Percentiles rank a stretch among this genome's conserved stretches.
phyloP scores from a whole-genome alignment of 2,329 filamentous ascomycete species.

The Gyromitra esculenta region DNA sequence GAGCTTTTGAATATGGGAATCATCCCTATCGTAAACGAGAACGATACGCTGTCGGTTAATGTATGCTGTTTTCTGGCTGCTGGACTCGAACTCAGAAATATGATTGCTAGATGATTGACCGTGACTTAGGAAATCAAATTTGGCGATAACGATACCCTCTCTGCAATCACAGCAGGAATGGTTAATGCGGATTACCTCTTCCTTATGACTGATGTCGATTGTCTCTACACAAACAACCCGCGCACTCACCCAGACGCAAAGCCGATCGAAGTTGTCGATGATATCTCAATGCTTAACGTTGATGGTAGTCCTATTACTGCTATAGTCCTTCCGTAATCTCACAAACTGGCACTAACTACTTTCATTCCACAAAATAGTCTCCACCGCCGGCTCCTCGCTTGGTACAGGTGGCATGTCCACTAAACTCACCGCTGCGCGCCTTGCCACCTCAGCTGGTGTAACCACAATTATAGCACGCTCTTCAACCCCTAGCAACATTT shows the following conservation, averaged over 20 bases:
- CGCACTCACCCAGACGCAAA: conserved; percentile 83
- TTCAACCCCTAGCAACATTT: conserved; percentile 91
- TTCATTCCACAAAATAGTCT: conserved; percentile 67
- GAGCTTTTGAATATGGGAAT: conserved; percentile 94
- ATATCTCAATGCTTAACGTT: conserved; percentile 82
- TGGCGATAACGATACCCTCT: conserved; percentile 97
- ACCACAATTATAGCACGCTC: conserved; percentile 95
- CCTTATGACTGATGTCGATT: conserved; percentile 98
- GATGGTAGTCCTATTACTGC: conserved; percentile 68
- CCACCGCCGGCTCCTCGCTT: conserved; percentile 83
- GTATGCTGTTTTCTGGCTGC: conserved; percentile 59
- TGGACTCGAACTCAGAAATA: conserved; percentile 54
- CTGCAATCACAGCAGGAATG: conserved; percentile 96
- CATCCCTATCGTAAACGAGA: conserved; percentile 98
- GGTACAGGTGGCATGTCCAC: conserved; percentile 98
- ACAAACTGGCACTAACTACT: conserved; percentile 1
- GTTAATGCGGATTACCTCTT: conserved; percentile 96
- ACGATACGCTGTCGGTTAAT: conserved; percentile 93
- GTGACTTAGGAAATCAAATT: conserved; percentile 85
- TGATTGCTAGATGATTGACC: conserved; percentile 8
- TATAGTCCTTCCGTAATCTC: neutral
- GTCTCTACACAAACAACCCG: conserved; percentile 95
- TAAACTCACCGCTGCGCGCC: conserved; percentile 90
- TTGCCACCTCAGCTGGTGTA: conserved; percentile 93
- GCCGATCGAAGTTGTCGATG: conserved; percentile 90